phyloP scores from a whole-genome alignment of 306 rosid species.

The Purshia tridentata region DNA sequence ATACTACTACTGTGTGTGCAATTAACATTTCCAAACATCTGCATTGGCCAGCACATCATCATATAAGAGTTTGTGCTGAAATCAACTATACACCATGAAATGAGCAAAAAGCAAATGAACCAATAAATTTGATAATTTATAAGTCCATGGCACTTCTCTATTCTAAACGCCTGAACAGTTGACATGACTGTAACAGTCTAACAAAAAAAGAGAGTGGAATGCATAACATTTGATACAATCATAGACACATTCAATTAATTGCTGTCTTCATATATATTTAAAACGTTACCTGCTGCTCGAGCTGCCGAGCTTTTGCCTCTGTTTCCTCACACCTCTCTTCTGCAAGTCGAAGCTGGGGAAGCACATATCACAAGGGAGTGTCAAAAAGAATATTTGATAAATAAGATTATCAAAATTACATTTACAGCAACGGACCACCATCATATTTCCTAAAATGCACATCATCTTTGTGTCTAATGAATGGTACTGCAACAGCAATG shows the following conservation, averaged over 20 bases:
- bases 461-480: background rate
- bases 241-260: background rate
- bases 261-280: constrained; percentile 1
- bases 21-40: background rate
- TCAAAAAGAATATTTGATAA: constrained; percentile 16
- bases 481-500: constrained; percentile 13
- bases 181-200: background rate
- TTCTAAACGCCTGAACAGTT: background rate
- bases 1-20: background rate
- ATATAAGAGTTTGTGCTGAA: background rate
- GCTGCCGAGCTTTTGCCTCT: constrained; percentile 82
- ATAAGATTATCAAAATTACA: background rate
- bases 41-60: background rate
- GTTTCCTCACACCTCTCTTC: constrained; percentile 90
- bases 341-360: constrained; percentile 90
- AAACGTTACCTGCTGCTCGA: constrained; percentile 79
- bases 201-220: background rate
- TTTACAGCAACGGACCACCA: constrained; percentile 11
- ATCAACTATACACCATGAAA: background rate
- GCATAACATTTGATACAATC: background rate
- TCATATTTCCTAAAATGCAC: background rate
- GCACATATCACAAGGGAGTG: constrained; percentile 44
- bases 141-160: background rate
- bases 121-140: background rate
- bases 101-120: background rate